Base-by-base conservation (phyloP, 2,329 filamentous ascomycete species). In the Pseudocercospora macadamiae region DNA sequence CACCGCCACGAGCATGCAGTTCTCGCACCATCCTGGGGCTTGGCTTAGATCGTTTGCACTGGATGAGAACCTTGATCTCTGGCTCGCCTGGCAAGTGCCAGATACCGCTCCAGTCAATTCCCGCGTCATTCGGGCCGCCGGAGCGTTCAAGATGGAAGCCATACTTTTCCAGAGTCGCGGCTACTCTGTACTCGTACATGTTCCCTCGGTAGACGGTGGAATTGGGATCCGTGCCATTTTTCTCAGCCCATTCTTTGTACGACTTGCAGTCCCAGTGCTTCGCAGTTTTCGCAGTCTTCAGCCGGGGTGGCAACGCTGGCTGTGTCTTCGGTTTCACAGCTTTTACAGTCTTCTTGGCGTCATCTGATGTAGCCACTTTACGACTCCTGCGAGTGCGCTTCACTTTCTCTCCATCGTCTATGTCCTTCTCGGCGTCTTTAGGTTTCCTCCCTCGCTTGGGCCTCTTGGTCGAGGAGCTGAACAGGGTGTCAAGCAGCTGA, bases 131-230 rank as follows among this genome's bases (percentile, higher is more conserved):
- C 2, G 78, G 76, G 32, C 87, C 84, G 25, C 90, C 90, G 1
- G 88, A 81, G 28, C 89, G 84, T 47, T 78, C 78, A 30, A 93
- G 79, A 19, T 77, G 74, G 76, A 93, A 89, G 54, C 87, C 86
- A 53, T 89, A 82, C 1, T 76, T 74, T 2, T 80, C 68, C 0
- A 93, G 80, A 1, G 83, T 75, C 3, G 74, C 71, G 4, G 83
- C 81, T 2, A 86, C 83, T 0, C 79, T 85, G 76, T 93, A 93
- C 73, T 95, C 90, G 76, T 90, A 93, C 71, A 83, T 84, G 0
- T 89, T 93, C 64, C 90, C 90, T 39, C 86, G 78, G 70, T 86
- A 93, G 44, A 86, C 80, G 0, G 84, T 86, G 14, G 83, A 85
- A 3, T 72, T 75, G 0, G 77, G 73, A 62, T 84, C 80, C 19